Conservation (phyloP, 257 asterid species). For the Ehretia macrophylla region DNA sequence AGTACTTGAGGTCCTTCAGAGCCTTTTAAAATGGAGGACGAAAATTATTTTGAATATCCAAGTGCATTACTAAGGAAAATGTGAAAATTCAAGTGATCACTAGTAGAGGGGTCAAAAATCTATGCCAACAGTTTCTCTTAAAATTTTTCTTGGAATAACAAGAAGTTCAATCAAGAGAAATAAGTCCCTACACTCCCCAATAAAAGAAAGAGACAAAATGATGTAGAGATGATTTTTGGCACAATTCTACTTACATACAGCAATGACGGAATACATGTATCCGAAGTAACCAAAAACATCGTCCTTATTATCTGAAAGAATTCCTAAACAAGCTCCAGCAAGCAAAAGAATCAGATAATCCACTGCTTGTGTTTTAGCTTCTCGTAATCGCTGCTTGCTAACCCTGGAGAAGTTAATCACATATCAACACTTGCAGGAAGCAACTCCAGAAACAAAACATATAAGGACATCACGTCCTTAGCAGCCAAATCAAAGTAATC, state of each 20-base stretch:
- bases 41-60: too few species aligned
- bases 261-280: slow-evolving; percentile 85
- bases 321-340: slow-evolving; percentile 97
- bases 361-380: slow-evolving; percentile 86
- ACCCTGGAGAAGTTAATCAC: slow-evolving; percentile 45
- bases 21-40: too few species aligned
- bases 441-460: background rate
- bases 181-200: background rate
- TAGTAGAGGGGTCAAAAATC: too few species aligned
- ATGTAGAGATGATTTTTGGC: background rate
- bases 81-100: too few species aligned
- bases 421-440: slow-evolving; percentile 4
- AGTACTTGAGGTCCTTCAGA: too few species aligned
- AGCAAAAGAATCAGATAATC: slow-evolving; percentile 87
- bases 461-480: too few species aligned
- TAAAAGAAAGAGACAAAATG: background rate
- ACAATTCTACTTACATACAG: slow-evolving; percentile 67
- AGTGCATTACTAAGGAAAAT: too few species aligned
- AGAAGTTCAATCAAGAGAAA: slow-evolving; percentile 1
- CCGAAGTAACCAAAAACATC: slow-evolving; percentile 87
- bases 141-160: too few species aligned
- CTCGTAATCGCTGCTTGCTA: slow-evolving; percentile 82
- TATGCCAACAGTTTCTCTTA: too few species aligned
- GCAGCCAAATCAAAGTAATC: background rate
- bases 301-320: slow-evolving; percentile 75